These are phyloP conservation scores for Rhododendron williamsianum DNA, from an alignment of 148 eudicot species.

Conservation along the genomic window DNA sequence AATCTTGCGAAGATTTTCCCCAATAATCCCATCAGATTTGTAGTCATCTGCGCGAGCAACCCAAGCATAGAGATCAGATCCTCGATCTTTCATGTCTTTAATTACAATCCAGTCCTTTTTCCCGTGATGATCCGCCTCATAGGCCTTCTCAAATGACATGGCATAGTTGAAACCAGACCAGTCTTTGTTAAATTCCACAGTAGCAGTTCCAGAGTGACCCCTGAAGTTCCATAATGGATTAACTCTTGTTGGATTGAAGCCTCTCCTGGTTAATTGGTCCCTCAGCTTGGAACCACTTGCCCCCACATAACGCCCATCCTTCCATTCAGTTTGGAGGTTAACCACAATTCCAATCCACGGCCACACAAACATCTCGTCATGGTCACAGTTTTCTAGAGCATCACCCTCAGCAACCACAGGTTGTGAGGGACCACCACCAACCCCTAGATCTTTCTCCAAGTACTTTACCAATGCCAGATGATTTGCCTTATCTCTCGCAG, in stretches of 20 bases:
- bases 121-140: conserved; percentile 76
- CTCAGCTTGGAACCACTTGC: conserved; percentile 91
- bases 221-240: conserved; percentile 74
- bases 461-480: conserved; percentile 72
- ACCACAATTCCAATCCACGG: conserved; percentile 94
- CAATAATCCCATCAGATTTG: conserved; percentile 53
- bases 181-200: conserved; percentile 80
- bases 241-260: conserved; percentile 82
- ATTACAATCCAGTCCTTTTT: conserved; percentile 63
- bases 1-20: conserved; percentile 78
- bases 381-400: conserved; percentile 43
- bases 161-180: conserved; percentile 86
- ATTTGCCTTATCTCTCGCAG: conserved; percentile 74
- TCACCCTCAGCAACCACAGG: conserved; percentile 30
- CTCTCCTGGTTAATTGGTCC: conserved; percentile 64
- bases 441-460: conserved; percentile 49
- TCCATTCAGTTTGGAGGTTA: conserved; percentile 55
- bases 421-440: conserved; percentile 47
- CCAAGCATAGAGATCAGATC: conserved; percentile 77
- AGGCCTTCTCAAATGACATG: conserved; percentile 78
- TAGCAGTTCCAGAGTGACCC: conserved; percentile 85
- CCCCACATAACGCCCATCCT: conserved; percentile 74
- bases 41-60: conserved; percentile 98
- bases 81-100: conserved; percentile 27
- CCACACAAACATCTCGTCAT: conserved; percentile 86